These are phyloP conservation scores for Macrotyloma uniflorum DNA, from an alignment of 306 rosid species.

Conservation along the genomic window DNA sequence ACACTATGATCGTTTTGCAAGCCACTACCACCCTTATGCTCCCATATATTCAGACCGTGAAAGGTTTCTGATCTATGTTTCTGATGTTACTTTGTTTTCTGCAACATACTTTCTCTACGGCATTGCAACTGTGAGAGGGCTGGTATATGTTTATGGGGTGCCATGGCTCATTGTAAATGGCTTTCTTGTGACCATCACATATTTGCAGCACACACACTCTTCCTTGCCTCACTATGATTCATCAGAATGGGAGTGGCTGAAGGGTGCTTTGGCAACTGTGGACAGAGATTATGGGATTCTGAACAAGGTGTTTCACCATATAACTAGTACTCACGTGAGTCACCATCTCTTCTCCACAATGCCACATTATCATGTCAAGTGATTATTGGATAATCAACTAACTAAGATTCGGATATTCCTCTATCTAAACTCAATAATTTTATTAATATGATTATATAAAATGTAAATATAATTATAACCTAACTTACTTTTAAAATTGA, in stretches of 20 bases:
- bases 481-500: no score
- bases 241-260: conserved; percentile 84
- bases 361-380: conserved; percentile 83
- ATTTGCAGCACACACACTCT: conserved; percentile 77
- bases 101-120: conserved; percentile 42
- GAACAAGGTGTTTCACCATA: conserved; percentile 71
- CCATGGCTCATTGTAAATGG: conserved; percentile 67
- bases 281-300: conserved; percentile 76
- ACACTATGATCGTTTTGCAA: conserved; percentile 54
- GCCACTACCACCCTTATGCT: conserved; percentile 71
- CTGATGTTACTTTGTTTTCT: conserved; percentile 52
- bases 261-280: conserved; percentile 71
- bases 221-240: conserved; percentile 74
- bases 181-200: conserved; percentile 66
- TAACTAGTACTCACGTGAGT: conserved; percentile 70
- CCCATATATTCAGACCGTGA: conserved; percentile 64
- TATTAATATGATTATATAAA: no score
- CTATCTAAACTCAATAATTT: no score
- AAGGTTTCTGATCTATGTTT: conserved; percentile 49
- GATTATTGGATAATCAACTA: no score
- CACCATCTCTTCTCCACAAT: conserved; percentile 80
- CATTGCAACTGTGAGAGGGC: conserved; percentile 45
- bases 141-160: conserved; percentile 52
- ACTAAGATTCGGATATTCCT: no score
- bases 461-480: no score